Evolutionary conservation across 2,329 filamentous ascomycete species (phyloP), one percentile per base, ranked within the genome.

Genomic region (Talaromyces sp.): DNA sequence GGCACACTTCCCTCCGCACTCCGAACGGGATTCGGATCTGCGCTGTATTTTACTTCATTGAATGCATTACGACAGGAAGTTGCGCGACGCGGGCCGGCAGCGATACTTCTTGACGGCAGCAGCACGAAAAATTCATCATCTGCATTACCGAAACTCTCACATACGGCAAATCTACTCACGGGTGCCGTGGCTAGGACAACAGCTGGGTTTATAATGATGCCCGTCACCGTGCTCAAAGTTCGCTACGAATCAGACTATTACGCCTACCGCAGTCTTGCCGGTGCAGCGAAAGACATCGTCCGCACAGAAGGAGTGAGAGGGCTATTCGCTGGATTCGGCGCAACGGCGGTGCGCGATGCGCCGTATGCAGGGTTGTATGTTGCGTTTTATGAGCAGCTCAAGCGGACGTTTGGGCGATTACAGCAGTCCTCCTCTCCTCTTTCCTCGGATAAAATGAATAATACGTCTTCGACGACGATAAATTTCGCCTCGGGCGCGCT

Each of bases 311-410:
- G 95, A 0, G 64, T 91, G 3, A 86, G 89, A 35, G 95, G 94
- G 0, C 96, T 99, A 78, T 98, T 98, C 73, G 87, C 91, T 0
- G 95, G 95, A 1, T 97, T 96, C 73, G 95, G 95, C 49, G 95
- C 94, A 1, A 99, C 95, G 0, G 92, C 95, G 0, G 87, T 96
- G 33, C 86, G 95, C 54, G 95, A 99, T 78, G 95, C 93, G n/a
- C 95, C 95, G 0, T 98, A 98, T 75, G 95, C 95, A 0, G 95
- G 95, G 0, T 83, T 97, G 17, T 99, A 99, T 74, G 92, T 99
- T 0, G 82, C 97, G 8, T 91, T 97, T 71, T 99, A 99, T 78
- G 95, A 99, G 80, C 78, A 81, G 61, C 68, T 75, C 22, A 81
- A 81, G 63, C 74, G 75, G 7, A 71, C 68, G 3, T 67, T 81